Evolutionary conservation across 78 protist genomes (phyloP).

Genomic region (Neovahlkampfia damariscottae): DNA sequence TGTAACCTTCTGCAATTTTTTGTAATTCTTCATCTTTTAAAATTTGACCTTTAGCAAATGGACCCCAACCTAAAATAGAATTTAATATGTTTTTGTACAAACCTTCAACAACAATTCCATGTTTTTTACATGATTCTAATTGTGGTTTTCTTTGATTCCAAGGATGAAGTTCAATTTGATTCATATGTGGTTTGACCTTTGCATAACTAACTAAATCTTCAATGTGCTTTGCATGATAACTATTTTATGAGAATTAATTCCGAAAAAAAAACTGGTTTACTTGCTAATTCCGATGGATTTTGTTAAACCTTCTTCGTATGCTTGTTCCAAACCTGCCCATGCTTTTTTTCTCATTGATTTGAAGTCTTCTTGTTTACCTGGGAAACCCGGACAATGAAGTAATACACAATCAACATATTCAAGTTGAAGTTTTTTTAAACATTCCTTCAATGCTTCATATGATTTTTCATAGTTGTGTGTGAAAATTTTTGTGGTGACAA

Average conservation of each 20-base stretch:
- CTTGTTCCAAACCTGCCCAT: conserved; percentile 16
- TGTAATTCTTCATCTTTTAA: not conserved
- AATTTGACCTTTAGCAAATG: conserved; percentile 8
- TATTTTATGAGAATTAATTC: too few species aligned
- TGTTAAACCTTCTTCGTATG: conserved; percentile 4
- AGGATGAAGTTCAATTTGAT: conserved; percentile 33
- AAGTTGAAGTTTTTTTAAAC: not conserved
- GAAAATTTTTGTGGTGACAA: conserved; percentile 27
- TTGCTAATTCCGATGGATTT: conserved; percentile 34
- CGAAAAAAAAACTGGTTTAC: too few species aligned
- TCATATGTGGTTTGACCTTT: conserved; percentile 20
- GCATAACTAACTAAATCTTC: not conserved
- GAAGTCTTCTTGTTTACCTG: not conserved
- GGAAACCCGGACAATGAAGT: conserved; percentile 10
- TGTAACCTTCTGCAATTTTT: not conserved
- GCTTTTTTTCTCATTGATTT: not conserved
- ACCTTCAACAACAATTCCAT: conserved; percentile 12
- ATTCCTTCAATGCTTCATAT: not conserved
- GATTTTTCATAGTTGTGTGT: not conserved
- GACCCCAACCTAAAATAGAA: conserved; percentile 47
- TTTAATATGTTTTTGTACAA: too few species aligned
- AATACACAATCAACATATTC: conserved; percentile 14
- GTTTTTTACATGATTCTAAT: not conserved
- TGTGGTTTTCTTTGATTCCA: not conserved
- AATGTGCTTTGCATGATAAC: conserved; percentile 16